These are phyloP conservation scores for Pyricularia sp. DNA, from an alignment of 2,329 filamentous ascomycete genomes.

Conservation along the genomic window DNA sequence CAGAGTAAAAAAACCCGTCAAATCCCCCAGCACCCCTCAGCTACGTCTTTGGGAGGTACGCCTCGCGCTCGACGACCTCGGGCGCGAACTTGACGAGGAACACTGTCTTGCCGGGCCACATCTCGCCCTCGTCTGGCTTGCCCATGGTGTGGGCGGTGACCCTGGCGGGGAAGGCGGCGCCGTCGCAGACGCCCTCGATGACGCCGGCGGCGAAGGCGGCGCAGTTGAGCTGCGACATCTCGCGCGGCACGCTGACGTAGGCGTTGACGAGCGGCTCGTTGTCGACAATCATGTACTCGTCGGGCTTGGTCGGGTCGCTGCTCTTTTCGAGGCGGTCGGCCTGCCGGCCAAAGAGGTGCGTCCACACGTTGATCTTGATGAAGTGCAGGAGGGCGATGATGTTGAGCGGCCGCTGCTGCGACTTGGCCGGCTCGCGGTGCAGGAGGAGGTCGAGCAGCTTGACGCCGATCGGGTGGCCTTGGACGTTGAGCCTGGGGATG, in stretches of 20 bases:
- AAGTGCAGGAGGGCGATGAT: conserved; percentile 91
- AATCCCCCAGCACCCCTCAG: background rate
- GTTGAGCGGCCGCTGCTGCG: conserved; percentile 69
- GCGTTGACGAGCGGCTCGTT: conserved; percentile 95
- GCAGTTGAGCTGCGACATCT: conserved; percentile 95
- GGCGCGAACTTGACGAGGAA: conserved; percentile 88
- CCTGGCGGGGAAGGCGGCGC: conserved; percentile 76
- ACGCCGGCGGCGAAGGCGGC: conserved; percentile 93
- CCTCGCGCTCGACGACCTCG: conserved; percentile 89
- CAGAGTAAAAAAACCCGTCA: background rate
- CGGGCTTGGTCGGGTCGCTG: conserved; percentile 68
- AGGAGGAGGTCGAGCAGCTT: conserved; percentile 93
- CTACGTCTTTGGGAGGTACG: conserved; percentile 55
- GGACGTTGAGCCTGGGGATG: conserved; percentile 64
- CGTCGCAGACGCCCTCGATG: conserved; percentile 92
- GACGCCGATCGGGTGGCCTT: conserved; percentile 89
- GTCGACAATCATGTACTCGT: conserved; percentile 99
- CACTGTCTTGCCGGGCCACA: conserved; percentile 96
- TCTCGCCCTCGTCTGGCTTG: conserved; percentile 52
- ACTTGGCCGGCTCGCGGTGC: conserved; percentile 64
- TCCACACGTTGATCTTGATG: conserved; percentile 87
- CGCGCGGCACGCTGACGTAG: conserved; percentile 85
- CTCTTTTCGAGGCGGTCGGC: conserved; percentile 91
- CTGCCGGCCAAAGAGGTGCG: conserved; percentile 81
- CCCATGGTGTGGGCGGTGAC: conserved; percentile 81